Evolutionary conservation across 345 rosid genomes (phyloP).

Genomic region (Trapa incisa): DNA sequence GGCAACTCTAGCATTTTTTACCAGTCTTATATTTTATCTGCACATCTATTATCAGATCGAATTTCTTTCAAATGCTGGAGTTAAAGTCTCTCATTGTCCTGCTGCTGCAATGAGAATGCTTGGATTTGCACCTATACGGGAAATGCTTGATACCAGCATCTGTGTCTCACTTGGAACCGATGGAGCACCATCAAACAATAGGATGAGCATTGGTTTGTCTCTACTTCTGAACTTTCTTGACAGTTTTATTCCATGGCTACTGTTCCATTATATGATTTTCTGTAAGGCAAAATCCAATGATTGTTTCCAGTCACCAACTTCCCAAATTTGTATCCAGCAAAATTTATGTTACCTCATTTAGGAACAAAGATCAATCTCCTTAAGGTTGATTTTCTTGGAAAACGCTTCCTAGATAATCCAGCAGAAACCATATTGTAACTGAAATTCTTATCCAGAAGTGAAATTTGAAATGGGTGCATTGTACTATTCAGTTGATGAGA

Average conservation of each 20-base stretch:
- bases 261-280: neutral
- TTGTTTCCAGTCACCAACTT: neutral
- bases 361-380: neutral
- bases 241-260: neutral
- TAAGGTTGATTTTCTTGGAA: neutral
- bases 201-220: constrained; percentile 65
- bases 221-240: constrained; percentile 8
- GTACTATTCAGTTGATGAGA: constrained; percentile 48
- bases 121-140: constrained; percentile 52
- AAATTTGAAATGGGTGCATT: neutral
- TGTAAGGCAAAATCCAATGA: neutral
- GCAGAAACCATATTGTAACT: neutral
- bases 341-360: neutral
- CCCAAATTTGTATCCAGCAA: neutral
- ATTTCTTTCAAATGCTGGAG: constrained; percentile 45
- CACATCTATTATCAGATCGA: constrained; percentile 27
- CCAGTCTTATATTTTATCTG: neutral
- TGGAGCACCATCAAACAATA: constrained; percentile 72
- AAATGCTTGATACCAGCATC: constrained; percentile 53
- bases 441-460: neutral
- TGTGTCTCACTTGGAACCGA: constrained; percentile 70
- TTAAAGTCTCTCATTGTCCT: constrained; percentile 68
- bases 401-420: neutral
- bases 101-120: constrained; percentile 73
- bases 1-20: neutral